Conservation (phyloP, 495 filamentous ascomycete species). For the Penicillium cataractarum region DNA sequence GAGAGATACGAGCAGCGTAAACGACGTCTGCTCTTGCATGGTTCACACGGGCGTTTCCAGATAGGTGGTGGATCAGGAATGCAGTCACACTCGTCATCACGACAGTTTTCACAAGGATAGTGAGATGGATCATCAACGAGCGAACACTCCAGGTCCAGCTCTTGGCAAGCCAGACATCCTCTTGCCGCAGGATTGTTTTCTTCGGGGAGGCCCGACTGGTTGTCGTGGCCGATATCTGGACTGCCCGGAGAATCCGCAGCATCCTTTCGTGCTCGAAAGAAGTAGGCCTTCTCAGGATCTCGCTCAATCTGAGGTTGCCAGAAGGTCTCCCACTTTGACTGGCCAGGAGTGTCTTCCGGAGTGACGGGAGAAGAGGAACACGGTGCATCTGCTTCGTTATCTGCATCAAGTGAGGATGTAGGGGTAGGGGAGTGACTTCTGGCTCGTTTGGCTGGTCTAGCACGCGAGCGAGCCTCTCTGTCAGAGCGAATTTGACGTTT, state of each 20-base stretch:
- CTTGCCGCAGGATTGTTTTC: not conserved
- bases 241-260: not conserved
- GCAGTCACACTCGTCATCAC: conserved; percentile 9
- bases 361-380: not conserved
- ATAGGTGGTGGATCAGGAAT: not conserved
- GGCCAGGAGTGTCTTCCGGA: not conserved
- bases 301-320: not conserved
- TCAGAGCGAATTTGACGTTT: not conserved
- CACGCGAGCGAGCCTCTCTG: not conserved
- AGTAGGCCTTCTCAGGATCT: conserved; percentile 5
- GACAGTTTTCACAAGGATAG: conserved; percentile 12
- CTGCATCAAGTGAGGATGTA: not conserved
- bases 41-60: conserved; percentile 14
- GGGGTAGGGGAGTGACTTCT: not conserved
- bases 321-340: not conserved
- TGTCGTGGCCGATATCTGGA: not conserved
- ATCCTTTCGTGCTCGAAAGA: not conserved
- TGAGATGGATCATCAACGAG: not conserved
- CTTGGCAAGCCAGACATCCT: conserved; percentile 5
- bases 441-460: not conserved
- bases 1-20: conserved; percentile 7
- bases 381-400: not conserved
- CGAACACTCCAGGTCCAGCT: conserved; percentile 3
- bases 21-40: not conserved
- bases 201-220: not conserved